Evolutionary conservation across 2,329 filamentous ascomycete species (phyloP).

Genomic region (Penicillium oxalicum): DNA sequence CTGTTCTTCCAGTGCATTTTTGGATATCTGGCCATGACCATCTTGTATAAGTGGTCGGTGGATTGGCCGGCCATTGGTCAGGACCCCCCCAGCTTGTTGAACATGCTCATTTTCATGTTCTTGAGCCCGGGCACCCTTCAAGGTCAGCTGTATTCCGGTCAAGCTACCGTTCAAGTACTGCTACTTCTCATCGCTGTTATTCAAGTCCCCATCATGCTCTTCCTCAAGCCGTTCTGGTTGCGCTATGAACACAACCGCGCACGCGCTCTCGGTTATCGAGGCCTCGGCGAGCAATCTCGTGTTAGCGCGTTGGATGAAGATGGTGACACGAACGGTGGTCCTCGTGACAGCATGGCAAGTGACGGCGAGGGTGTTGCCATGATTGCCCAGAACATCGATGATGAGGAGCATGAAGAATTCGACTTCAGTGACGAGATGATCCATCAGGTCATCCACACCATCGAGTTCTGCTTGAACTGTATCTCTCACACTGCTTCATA

Average conservation of each 20-base stretch:
- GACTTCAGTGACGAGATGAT: constrained; percentile 98
- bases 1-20: constrained; percentile 99
- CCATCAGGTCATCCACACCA: constrained; percentile 97
- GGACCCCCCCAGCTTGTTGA: constrained; percentile 79
- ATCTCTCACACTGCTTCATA: constrained; percentile 98
- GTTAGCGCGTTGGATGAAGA: constrained; percentile 89
- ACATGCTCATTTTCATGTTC: constrained; percentile 99
- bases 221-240: constrained; percentile 93
- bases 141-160: constrained; percentile 70
- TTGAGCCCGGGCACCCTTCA: constrained; percentile 68
- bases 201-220: constrained; percentile 85
- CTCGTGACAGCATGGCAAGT: constrained; percentile 61
- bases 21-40: constrained; percentile 87
- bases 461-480: constrained; percentile 98
- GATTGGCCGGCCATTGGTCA: constrained; percentile 68
- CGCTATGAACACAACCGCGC: constrained; percentile 89
- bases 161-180: constrained; percentile 67
- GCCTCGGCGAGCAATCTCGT: constrained; percentile 79
- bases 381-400: constrained; percentile 75
- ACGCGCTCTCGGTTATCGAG: constrained; percentile 81
- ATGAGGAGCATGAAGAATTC: constrained; percentile 89
- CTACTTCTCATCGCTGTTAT: constrained; percentile 74
- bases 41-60: constrained; percentile 94
- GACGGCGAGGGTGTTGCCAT: constrained; percentile 79
- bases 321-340: constrained; percentile 61